These are phyloP conservation scores for Blastocystis sp. DNA, from an alignment of 352 stramenopile genomes.

Conservation along the genomic window DNA sequence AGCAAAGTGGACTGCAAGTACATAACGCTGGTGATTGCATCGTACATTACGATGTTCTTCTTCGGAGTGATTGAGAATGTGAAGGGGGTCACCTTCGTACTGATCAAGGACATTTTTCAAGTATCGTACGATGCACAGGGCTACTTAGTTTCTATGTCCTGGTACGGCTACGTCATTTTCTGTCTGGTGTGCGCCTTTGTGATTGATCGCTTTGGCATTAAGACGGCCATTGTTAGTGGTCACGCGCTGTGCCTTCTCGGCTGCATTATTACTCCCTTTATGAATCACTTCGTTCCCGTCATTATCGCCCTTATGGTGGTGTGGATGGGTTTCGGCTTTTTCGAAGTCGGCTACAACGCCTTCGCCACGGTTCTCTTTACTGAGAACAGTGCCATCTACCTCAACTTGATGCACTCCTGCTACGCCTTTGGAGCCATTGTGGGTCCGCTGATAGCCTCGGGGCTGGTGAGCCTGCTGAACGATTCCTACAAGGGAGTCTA, in stretches of 20 bases:
- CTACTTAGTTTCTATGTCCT: slow-evolving; percentile 51
- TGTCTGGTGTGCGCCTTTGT: slow-evolving; percentile 52
- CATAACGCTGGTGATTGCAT: slow-evolving; percentile 3
- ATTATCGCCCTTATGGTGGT: slow-evolving; percentile 52
- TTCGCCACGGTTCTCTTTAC: slow-evolving; percentile 42
- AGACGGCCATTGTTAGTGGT: slow-evolving; percentile 20
- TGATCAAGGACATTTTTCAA: slow-evolving; percentile 38
- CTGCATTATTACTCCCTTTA: slow-evolving; percentile 28
- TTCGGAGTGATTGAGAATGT: slow-evolving; percentile 63
- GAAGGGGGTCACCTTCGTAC: slow-evolving; percentile 39
- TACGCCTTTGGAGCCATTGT: slow-evolving; percentile 48
- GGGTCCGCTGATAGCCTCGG: slow-evolving; percentile 35
- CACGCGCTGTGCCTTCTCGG: slow-evolving; percentile 17
- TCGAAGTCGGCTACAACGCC: slow-evolving; percentile 37
- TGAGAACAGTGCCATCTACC: slow-evolving; percentile 31
- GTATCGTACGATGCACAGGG: slow-evolving; percentile 45
- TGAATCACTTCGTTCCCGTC: slow-evolving; percentile 5
- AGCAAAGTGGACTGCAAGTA: not conserved
- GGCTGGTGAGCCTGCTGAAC: slow-evolving; percentile 2
- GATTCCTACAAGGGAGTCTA: slow-evolving; percentile 36
- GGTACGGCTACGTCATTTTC: slow-evolving; percentile 67
- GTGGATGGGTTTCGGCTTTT: slow-evolving; percentile 68
- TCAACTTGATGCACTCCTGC: slow-evolving; percentile 65
- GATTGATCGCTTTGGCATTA: slow-evolving; percentile 25
- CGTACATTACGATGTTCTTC: slow-evolving; percentile 23